Evolutionary conservation across 768 basidiomycete genomes (phyloP).

Genomic region (Trametes maxima): DNA sequence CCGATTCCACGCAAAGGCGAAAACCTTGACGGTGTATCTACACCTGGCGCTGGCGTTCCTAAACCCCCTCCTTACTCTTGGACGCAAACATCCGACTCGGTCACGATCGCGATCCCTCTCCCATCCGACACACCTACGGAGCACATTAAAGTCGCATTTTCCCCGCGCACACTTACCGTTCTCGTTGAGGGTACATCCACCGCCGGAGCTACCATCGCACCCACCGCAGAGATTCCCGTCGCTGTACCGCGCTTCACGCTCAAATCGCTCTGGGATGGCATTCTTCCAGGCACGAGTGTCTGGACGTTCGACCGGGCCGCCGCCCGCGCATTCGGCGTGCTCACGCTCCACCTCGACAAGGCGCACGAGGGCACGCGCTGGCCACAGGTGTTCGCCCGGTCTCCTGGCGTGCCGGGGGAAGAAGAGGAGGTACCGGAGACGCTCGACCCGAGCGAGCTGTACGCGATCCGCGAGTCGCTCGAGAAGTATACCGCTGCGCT

Average conservation of each 20-base stretch:
- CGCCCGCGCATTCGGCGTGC: conserved; percentile 62
- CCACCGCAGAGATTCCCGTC: conserved; percentile 22
- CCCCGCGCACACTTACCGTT: conserved; percentile 63
- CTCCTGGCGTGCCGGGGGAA: conserved; percentile 46
- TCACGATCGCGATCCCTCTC: conserved; percentile 85
- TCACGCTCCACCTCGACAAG: conserved; percentile 89
- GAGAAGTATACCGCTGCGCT: conserved; percentile 83
- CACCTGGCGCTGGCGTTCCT: conserved; percentile 26
- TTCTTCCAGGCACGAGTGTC: conserved; percentile 77
- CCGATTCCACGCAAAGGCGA: conserved; percentile 69
- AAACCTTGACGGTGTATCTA: conserved; percentile 43
- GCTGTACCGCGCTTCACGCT: conserved; percentile 60
- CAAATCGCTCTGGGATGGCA: conserved; percentile 76
- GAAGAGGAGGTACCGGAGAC: conserved; percentile 80
- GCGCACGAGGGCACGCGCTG: conserved; percentile 80
- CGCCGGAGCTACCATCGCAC: background rate
- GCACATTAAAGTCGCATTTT: conserved; percentile 68
- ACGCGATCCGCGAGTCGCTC: conserved; percentile 74
- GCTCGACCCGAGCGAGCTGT: conserved; percentile 81
- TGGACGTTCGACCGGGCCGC: conserved; percentile 93
- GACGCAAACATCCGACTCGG: conserved; percentile 83
- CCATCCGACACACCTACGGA: conserved; percentile 66
- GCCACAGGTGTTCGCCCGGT: conserved; percentile 76
- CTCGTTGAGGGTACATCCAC: conserved; percentile 49
- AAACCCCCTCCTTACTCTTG: conserved; percentile 88